Conservation (phyloP, 108 stramenopile genomes). For the Skeletonema potamos region DNA sequence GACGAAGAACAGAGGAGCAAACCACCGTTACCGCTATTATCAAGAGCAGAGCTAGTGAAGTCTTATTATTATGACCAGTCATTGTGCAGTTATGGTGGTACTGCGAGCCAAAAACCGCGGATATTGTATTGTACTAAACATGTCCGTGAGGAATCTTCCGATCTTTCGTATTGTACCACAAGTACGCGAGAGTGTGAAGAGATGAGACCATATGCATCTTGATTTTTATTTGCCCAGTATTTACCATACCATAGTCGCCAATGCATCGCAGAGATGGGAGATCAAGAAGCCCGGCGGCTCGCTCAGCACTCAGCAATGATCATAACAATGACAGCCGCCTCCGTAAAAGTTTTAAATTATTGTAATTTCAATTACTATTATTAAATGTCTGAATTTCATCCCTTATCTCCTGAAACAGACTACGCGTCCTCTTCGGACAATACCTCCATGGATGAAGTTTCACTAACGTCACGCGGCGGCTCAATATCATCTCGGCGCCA, state of each 20-base stretch:
- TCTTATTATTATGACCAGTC: background rate
- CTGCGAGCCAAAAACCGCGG: too few species aligned
- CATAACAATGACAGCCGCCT: background rate
- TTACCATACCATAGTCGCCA: background rate
- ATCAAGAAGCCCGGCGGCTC: background rate
- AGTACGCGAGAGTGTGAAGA: background rate
- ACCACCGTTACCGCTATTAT: background rate
- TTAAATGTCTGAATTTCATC: slow-evolving; percentile 8
- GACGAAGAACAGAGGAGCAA: background rate
- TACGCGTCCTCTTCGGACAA: slow-evolving; percentile 11
- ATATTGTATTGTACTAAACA: too few species aligned
- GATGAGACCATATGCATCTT: too few species aligned
- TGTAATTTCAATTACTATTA: too few species aligned
- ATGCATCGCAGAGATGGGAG: background rate
- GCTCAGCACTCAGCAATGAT: too few species aligned
- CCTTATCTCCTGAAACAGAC: background rate
- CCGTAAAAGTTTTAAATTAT: too few species aligned
- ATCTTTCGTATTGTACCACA: too few species aligned
- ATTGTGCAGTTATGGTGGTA: background rate
- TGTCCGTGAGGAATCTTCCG: too few species aligned
- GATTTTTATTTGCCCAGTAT: too few species aligned
- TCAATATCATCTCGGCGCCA: slow-evolving; percentile 1
- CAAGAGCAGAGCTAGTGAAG: background rate
- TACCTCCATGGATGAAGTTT: slow-evolving; percentile 16
- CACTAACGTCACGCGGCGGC: background rate